Evolutionary conservation across 371 early-diverging fungal genomes (phyloP).

Genomic region (Rhizopus delemar): DNA sequence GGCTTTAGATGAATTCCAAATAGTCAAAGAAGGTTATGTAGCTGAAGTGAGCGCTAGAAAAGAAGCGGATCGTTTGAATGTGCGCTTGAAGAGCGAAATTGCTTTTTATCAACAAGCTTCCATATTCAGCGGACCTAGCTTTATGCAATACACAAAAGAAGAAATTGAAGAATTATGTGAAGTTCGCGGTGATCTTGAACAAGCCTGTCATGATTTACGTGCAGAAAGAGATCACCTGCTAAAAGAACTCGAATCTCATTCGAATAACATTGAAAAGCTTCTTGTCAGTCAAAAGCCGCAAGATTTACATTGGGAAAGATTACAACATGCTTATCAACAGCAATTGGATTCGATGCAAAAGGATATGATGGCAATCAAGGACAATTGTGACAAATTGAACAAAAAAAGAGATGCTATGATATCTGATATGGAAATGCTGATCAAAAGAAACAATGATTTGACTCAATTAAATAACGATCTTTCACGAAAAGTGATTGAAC

Average conservation of each 20-base stretch:
- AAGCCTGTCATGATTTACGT: conserved; percentile 31
- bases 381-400: conserved; percentile 21
- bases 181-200: conserved; percentile 29
- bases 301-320: conserved; percentile 30
- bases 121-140: conserved; percentile 13
- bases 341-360: conserved; percentile 37
- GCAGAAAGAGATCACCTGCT: conserved; percentile 29
- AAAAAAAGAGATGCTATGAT: conserved; percentile 44
- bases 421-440: conserved; percentile 60
- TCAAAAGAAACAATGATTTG: conserved; percentile 58
- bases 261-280: conserved; percentile 21
- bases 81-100: conserved; percentile 38
- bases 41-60: conserved; percentile 41
- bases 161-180: conserved; percentile 32
- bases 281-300: conserved; percentile 21
- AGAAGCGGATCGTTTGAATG: conserved; percentile 33
- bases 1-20: conserved; percentile 50
- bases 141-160: conserved; percentile 27
- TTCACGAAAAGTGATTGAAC: conserved; percentile 49
- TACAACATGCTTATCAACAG: conserved; percentile 36
- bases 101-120: conserved; percentile 40
- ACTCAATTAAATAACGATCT: conserved; percentile 60
- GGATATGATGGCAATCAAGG: conserved; percentile 27
- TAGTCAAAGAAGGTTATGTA: conserved; percentile 46
- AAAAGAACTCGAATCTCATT: conserved; percentile 23